Evolutionary conservation across 192 early-diverging fungal genomes (phyloP), one percentile per base, ranked within the genome.

Genomic region (Mortierella hygrophila): DNA sequence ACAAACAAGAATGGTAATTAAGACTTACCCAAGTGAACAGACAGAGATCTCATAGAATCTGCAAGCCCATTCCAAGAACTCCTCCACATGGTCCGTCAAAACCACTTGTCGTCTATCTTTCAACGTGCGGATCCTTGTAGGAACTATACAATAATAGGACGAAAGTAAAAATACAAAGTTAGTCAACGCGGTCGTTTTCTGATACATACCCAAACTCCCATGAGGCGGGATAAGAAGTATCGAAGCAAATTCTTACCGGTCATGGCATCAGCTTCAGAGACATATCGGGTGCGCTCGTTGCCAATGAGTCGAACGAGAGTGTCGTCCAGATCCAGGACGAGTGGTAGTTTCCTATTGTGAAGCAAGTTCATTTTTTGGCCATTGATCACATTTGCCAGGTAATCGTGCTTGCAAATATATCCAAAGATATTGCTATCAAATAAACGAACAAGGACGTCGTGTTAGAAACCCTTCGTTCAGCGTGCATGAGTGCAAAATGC

Each of bases 311-410:
- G 89, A 21, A 96, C 94, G 0, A 96, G 85, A 0, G 95, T 96
- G 80, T 96, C 95, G 82, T 96, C 95, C 52, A 96, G 82, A 87
- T 96, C 95, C 29, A 96, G 85, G 0, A 96, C 95, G 23, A 96
- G 90, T 1, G 95, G 95, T 10, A 96, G 81, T 49, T 89, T 89
- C 63, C 93, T 83, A 26, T 78, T 80, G 2, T 80, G 74, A 13
- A 94, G 74, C 11, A 96, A 72, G 26, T 83, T 82, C 18, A 89
- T 75, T 49, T 88, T 89, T 41, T 92, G 91, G 20, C 90, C 88
- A 26, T 87, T 88, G 74, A 95, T 93, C 77, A 92, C 88, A 23
- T 86, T 89, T 18, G 82, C 79, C 72, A 94, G 79, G 76, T 94
- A 92, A 1, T 86, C 79, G 15, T 90, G 92, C 60, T 91, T 90